These are phyloP conservation scores for Hyparrhenia diplandra DNA, from an alignment of 176 grass and related monocot genomes.

Conservation along the genomic window DNA sequence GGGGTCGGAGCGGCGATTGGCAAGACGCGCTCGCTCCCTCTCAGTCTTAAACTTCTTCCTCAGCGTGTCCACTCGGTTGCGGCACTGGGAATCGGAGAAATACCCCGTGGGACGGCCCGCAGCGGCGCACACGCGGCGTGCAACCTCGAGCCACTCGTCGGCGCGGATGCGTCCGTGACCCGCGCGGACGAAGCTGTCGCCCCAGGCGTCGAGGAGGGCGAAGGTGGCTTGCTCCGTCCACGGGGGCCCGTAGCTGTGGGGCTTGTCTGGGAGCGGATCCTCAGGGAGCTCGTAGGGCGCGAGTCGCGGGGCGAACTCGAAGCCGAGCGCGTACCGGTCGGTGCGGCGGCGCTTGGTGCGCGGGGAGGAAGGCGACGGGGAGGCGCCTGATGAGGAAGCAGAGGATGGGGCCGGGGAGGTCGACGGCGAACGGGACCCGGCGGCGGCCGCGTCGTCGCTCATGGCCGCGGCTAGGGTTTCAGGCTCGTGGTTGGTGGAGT, in stretches of 20 bases:
- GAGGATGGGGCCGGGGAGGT: too few relatives aligned
- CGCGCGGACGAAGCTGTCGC: slow-evolving; percentile 55
- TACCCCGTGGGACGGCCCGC: slow-evolving; percentile 14
- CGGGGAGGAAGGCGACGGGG: too few relatives aligned
- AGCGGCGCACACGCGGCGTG: slow-evolving; percentile 29
- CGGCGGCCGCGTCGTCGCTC: too few relatives aligned
- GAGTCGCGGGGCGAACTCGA: too few relatives aligned
- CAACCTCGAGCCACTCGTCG: slow-evolving; percentile 76
- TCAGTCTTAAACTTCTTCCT: slow-evolving; percentile 88
- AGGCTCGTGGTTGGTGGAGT: too few relatives aligned
- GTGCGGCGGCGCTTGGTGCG: too few relatives aligned
- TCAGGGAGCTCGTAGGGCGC: neutral
- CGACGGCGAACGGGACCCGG: too few relatives aligned
- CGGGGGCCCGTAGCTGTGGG: slow-evolving; percentile 5
- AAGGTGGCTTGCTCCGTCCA: slow-evolving; percentile 89
- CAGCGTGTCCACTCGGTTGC: slow-evolving; percentile 77
- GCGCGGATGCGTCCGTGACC: slow-evolving; percentile 53
- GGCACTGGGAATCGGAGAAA: slow-evolving; percentile 65
- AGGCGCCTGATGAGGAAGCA: too few relatives aligned
- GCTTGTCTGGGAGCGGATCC: neutral
- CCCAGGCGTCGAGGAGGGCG: slow-evolving; percentile 75
- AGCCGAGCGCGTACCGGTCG: too few relatives aligned
- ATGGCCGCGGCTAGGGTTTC: too few relatives aligned
- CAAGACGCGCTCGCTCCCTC: slow-evolving; percentile 36
- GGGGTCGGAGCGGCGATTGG: slow-evolving; percentile 10